A percentile compares a stretch with the other conserved stretches of the same genome.
Evolutionary conservation across 352 stramenopile genomes (phyloP).

Genomic region (Globisporangium takayamanum): DNA sequence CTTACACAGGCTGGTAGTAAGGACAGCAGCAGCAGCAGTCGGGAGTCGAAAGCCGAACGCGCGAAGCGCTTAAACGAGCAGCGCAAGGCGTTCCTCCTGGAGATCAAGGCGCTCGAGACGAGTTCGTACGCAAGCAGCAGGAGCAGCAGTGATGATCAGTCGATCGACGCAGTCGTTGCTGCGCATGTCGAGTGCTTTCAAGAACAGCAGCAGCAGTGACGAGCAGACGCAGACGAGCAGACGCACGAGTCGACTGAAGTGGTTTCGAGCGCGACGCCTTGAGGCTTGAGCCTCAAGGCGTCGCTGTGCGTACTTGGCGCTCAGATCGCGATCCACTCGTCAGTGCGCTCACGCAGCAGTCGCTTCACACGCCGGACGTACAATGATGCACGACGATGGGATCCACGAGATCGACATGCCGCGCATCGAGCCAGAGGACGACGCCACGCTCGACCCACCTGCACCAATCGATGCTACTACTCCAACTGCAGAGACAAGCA

Average conservation of each 20-base stretch:
- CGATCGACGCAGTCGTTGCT: neutral
- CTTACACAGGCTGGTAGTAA: constrained; percentile 10
- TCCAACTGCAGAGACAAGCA: neutral
- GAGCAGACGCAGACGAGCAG: neutral
- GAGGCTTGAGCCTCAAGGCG: neutral
- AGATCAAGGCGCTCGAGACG: constrained; percentile 18
- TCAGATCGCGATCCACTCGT: no score
- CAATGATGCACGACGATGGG: constrained; percentile 5
- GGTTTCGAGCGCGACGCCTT: neutral
- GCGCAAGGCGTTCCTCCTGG: constrained; percentile 32
- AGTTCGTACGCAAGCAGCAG: no score
- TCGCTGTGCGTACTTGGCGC: neutral
- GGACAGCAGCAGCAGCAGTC: constrained; percentile 4
- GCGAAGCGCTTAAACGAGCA: constrained; percentile 34
- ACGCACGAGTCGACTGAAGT: no score
- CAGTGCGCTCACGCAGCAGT: no score
- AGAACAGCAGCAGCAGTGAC: neutral
- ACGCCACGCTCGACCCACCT: neutral
- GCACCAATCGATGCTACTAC: neutral
- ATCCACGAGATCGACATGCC: constrained; percentile 11
- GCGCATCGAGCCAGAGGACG: neutral
- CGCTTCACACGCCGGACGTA: neutral
- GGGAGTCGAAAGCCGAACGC: constrained; percentile 8
- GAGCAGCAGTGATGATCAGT: neutral
- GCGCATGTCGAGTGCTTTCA: constrained; percentile 7